Evolutionary conservation across 1,284 basidiomycete species (phyloP).

Genomic region (Garcileccinum viscosum): DNA sequence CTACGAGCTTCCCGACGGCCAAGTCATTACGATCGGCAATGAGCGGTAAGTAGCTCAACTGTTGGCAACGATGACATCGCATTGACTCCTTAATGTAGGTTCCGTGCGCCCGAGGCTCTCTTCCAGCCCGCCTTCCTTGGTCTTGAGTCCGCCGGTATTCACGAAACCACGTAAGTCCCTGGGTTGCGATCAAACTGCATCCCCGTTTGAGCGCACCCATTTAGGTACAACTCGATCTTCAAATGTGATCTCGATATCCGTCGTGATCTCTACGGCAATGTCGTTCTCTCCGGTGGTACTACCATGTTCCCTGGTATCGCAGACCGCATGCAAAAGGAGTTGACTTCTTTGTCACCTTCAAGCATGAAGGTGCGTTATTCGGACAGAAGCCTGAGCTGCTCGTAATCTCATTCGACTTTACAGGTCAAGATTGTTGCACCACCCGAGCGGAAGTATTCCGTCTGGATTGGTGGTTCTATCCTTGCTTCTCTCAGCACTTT

Average conservation of each 20-base stretch:
- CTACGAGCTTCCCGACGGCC: conserved; percentile 96
- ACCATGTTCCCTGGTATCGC: conserved; percentile 98
- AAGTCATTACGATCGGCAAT: conserved; percentile 96
- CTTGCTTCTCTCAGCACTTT: conserved; percentile 95
- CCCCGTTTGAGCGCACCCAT: conserved; percentile 13
- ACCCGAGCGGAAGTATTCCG: conserved; percentile 92
- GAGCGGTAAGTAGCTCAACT: conserved; percentile 68
- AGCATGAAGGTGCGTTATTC: conserved; percentile 82
- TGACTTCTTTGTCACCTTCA: conserved; percentile 81
- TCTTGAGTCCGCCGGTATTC: conserved; percentile 92
- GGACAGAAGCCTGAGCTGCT: neutral
- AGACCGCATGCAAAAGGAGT: conserved; percentile 98
- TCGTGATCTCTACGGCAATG: conserved; percentile 92
- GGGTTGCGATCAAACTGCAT: neutral
- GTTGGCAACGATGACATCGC: neutral
- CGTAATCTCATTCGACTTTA: conserved; percentile 23
- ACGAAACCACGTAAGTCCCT: conserved; percentile 84
- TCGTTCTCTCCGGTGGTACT: conserved; percentile 94
- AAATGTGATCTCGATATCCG: conserved; percentile 84
- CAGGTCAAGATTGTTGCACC: conserved; percentile 95
- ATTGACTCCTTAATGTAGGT: conserved; percentile 51
- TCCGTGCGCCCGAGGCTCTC: conserved; percentile 96
- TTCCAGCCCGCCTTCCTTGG: conserved; percentile 97
- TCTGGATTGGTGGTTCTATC: conserved; percentile 99
- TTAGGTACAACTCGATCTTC: conserved; percentile 86